phyloP scores from a whole-genome alignment of 2,329 filamentous ascomycete genomes.

The Penicillium sp. region DNA sequence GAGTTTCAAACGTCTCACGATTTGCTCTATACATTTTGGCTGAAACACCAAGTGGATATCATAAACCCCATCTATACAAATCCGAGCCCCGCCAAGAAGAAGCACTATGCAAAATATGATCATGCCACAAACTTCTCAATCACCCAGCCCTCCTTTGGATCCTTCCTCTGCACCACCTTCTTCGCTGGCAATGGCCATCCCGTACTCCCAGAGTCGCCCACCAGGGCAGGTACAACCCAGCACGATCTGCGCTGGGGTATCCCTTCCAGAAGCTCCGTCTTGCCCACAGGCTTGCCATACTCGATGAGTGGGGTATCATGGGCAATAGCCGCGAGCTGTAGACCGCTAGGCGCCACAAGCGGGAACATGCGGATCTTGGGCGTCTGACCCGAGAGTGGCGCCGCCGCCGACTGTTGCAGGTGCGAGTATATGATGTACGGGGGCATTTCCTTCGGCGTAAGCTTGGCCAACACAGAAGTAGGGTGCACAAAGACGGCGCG shows the following conservation, averaged over 20 bases:
- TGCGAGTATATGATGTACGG: conserved; percentile 86
- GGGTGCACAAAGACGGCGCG: conserved; percentile 85
- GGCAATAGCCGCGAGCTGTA: conserved; percentile 75
- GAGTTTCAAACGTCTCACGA: not conserved
- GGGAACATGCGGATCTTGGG: conserved; percentile 85
- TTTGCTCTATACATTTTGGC: not conserved
- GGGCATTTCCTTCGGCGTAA: conserved; percentile 72
- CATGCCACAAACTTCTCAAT: conserved; percentile 57
- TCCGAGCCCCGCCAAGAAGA: not conserved
- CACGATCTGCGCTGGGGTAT: conserved; percentile 65
- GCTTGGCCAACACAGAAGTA: conserved; percentile 73
- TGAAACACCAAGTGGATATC: conserved; percentile 20
- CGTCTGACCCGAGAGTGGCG: conserved; percentile 56
- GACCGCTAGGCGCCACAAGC: conserved; percentile 74
- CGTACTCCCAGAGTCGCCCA: conserved; percentile 65
- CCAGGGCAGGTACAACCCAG: conserved; percentile 79
- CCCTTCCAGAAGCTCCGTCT: conserved; percentile 59
- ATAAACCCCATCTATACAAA: conserved; percentile 24
- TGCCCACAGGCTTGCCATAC: conserved; percentile 90
- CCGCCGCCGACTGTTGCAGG: conserved; percentile 68
- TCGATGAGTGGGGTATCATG: conserved; percentile 81
- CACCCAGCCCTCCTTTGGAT: conserved; percentile 72
- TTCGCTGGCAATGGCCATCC: conserved; percentile 86
- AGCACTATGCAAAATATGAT: not conserved
- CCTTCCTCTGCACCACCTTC: conserved; percentile 78